Evolutionary conservation across 2,329 filamentous ascomycete species (phyloP), one percentile per base, ranked within the genome.

Genomic region (Canariomyces notabilis): DNA sequence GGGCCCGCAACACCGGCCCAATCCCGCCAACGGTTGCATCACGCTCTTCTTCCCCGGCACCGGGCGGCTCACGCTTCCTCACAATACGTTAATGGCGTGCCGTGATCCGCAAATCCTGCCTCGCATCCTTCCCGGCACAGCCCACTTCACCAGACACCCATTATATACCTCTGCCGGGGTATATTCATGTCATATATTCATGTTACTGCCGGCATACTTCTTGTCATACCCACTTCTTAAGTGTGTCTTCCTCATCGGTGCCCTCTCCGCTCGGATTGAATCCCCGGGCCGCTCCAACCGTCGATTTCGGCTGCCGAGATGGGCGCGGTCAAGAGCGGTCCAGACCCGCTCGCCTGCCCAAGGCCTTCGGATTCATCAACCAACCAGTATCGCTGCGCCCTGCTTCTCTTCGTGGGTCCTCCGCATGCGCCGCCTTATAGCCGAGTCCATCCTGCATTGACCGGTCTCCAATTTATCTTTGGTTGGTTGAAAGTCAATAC

Each of bases 401-500:
- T 45, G 44, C 9, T 29, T 29, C 9, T 6, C 26, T 29, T 12
- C 14, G 9, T 11, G 26, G 26, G 42, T 44, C 18, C 38, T 38
- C 35, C 56, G 50, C 54, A 55, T 55, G 39, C 32, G 22, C 33
- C 19, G 38, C 49, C 49, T 52, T 43, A 48, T 51, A 46, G 35
- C 46, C 46, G 37, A 48, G 48, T 37, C 39, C 47, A 35, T 16
- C 48, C 15, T 52, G 53, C 53, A 54, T 52, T 56, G 50, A 49
- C 54, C 49, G 52, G 53, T 46, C 32, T 36, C 18, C 23, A 45
- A 20, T 26, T 18, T 18, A 5, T 1, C 42, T 51, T 32, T 53
- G 52, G 54, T 57, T 57, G 52, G 52, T 41, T 18, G 9, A 16
- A n/a, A 21, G 29, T 32, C 31, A 39, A 43, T 34, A 19, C 21